Conservation (phyloP, 495 filamentous ascomycete species). For the Penicillium daleae region DNA sequence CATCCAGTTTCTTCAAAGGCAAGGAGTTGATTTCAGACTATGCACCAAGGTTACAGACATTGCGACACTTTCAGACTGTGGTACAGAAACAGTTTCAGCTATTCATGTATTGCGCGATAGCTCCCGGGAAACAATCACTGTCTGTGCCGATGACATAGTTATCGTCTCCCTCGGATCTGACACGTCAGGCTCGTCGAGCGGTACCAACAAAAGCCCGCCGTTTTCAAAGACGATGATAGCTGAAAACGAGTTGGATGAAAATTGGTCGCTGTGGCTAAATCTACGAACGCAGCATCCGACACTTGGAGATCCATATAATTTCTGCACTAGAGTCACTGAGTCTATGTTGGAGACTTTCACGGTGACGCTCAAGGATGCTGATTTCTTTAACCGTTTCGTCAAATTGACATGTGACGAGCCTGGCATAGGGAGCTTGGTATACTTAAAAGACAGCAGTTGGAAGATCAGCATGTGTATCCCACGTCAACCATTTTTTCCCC, state of each 20-base stretch:
- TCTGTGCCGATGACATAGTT: conserved; percentile 27
- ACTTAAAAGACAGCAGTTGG: conserved; percentile 43
- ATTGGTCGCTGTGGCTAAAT: conserved; percentile 34
- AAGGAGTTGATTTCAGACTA: conserved; percentile 48
- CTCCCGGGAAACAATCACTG: conserved; percentile 13
- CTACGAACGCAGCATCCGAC: conserved; percentile 13
- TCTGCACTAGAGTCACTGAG: conserved; percentile 34
- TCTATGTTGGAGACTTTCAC: conserved; percentile 44
- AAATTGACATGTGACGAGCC: conserved; percentile 35
- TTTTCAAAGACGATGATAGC: conserved; percentile 2
- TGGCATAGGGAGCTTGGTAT: conserved; percentile 39
- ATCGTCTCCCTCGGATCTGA: conserved; percentile 31
- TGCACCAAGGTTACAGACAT: conserved; percentile 26
- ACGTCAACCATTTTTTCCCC: conserved; percentile 40
- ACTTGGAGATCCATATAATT: conserved; percentile 43
- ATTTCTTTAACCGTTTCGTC: conserved; percentile 33
- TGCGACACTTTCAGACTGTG: conserved; percentile 13
- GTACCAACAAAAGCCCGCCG: conserved; percentile 22
- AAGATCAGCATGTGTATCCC: conserved; percentile 41
- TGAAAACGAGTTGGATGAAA: conserved; percentile 19
- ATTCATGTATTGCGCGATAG: conserved; percentile 16
- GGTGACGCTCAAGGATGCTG: conserved; percentile 36
- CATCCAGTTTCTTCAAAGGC: conserved; percentile 34
- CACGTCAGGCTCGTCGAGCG: conserved; percentile 22
- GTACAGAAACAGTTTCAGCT: conserved; percentile 17